These are phyloP conservation scores for Dissophora globulifera DNA, from an alignment of 192 early-diverging fungal genomes.

Conservation along the genomic window DNA sequence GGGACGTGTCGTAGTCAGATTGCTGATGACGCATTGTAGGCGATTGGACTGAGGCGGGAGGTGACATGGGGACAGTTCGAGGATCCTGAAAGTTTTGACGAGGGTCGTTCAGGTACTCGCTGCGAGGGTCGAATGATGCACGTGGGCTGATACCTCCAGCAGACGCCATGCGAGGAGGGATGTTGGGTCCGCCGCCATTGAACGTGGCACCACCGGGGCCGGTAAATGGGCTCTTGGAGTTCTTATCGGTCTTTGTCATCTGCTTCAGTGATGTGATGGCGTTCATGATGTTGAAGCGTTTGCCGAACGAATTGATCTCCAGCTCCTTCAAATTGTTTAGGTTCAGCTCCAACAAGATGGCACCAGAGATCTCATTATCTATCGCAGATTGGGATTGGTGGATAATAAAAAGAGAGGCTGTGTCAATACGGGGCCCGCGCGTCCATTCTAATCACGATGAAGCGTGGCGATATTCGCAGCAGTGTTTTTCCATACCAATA, in stretches of 20 bases:
- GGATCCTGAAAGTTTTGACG: conserved; percentile 31
- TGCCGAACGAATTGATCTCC: conserved; percentile 70
- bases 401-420: too few species aligned
- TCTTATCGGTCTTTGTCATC: conserved; percentile 17
- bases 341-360: conserved; percentile 68
- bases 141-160: conserved; percentile 14
- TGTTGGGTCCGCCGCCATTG: conserved; percentile 21
- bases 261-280: conserved; percentile 68
- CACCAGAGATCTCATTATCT: conserved; percentile 78
- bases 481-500: conserved; percentile 61
- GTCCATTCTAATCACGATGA: too few species aligned
- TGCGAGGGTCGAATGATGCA: conserved; percentile 25
- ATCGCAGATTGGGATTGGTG: conserved; percentile 32
- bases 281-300: conserved; percentile 74
- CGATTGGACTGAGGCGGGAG: conserved; percentile 10
- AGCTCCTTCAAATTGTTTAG: conserved; percentile 75
- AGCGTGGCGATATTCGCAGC: too few species aligned
- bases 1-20: conserved; percentile 14
- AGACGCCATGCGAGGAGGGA: conserved; percentile 44
- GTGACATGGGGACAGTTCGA: neutral
- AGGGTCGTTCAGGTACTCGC: conserved; percentile 27
- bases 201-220: neutral
- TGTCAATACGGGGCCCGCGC: too few species aligned
- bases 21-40: neutral
- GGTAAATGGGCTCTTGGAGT: conserved; percentile 20